Base-by-base conservation (phyloP, 176 grass and related monocot species). In the Lolium perenne region DNA sequence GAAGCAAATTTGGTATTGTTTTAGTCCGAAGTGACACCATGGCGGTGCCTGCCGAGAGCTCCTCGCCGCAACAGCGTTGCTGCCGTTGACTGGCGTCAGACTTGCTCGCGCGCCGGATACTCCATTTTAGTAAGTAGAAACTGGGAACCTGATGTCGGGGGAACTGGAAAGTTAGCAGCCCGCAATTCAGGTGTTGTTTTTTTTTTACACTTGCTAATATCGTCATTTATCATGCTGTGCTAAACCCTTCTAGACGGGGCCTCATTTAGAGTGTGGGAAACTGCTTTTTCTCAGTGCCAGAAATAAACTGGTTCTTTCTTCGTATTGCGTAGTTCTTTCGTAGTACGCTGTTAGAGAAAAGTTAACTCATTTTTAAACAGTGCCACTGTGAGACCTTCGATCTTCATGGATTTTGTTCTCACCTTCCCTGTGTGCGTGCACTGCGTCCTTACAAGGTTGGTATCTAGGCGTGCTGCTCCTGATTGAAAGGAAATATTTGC, bases 11-110 rank as follows among this genome's bases (percentile, higher is more conserved):
- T 87, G 84, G 62, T 80, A 63, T 87, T 92, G 77, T 76, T 84
- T 65, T 90, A 82, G 61, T 41, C 35, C 64, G 25, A 38, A 22
- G 80, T 92, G 87, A 87, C 84, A 89, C 43, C 87, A 87, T 92
- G 91, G 79, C 91, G 91, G 91, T 77, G 91, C 91, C 84, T 90
- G 87, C 87, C 84, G 41, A 54, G 49, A 22, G 59, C 51, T 65
- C 79, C 32, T 29, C 67, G 23, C 43, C 23, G 78, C 78, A 77
- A 56, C 79, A 56, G 63, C 26, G 40, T 3, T 29, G 74, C 82
- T 43, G 78, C 62, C 68, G 75, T 70, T 91, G 89, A 91, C 89
- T 40, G 75, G 89, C 8, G 61, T 47, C 75, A 82, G 71, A 71
- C 83, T 83, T 15, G 17, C 54, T 71, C 22, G 69, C 69, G 22